A percentile compares a stretch with the other conserved stretches of the same genome.
These are phyloP conservation scores for Morella rubra DNA, from an alignment of 306 rosid genomes.

Conservation along the genomic window DNA sequence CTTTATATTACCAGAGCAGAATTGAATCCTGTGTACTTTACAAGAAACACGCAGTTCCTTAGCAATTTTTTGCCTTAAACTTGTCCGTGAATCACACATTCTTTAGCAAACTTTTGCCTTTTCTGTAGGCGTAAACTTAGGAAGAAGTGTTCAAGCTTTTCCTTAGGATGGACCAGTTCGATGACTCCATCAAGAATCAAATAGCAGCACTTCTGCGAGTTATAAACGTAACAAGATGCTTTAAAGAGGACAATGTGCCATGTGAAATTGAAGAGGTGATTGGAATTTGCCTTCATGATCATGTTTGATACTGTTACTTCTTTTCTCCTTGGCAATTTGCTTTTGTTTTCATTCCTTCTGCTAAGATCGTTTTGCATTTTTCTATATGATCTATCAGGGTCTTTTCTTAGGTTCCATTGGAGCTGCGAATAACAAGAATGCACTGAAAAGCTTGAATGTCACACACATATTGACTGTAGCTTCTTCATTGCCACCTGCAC, in stretches of 20 bases:
- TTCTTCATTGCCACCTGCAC: slow-evolving; percentile 39
- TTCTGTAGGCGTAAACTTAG: slow-evolving; percentile 14
- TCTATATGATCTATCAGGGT: slow-evolving; percentile 47
- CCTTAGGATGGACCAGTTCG: slow-evolving; percentile 31
- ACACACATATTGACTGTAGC: slow-evolving; percentile 85
- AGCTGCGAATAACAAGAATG: slow-evolving; percentile 56
- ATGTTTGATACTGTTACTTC: not conserved
- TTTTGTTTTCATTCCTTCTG: slow-evolving; percentile 10
- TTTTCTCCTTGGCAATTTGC: not conserved
- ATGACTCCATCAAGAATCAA: slow-evolving; percentile 43
- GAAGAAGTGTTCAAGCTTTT: slow-evolving; percentile 14
- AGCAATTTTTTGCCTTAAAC: not conserved
- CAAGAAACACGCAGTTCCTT: not conserved
- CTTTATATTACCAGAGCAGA: not conserved
- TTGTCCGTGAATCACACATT: not conserved
- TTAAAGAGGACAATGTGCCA: slow-evolving; percentile 53
- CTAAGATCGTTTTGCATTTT: not conserved
- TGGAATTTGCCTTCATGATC: not conserved
- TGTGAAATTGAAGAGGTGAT: slow-evolving; percentile 66
- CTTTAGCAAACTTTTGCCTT: slow-evolving; percentile 5
- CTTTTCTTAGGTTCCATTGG: slow-evolving; percentile 78
- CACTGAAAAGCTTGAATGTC: slow-evolving; percentile 52
- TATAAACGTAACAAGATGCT: slow-evolving; percentile 15
- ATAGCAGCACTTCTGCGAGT: slow-evolving; percentile 32
- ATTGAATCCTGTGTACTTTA: not conserved